Percentiles rank a stretch among this genome's conserved stretches.
phyloP scores from a whole-genome alignment of 768 basidiomycete genomes.

The Termitomyces titanicus region DNA sequence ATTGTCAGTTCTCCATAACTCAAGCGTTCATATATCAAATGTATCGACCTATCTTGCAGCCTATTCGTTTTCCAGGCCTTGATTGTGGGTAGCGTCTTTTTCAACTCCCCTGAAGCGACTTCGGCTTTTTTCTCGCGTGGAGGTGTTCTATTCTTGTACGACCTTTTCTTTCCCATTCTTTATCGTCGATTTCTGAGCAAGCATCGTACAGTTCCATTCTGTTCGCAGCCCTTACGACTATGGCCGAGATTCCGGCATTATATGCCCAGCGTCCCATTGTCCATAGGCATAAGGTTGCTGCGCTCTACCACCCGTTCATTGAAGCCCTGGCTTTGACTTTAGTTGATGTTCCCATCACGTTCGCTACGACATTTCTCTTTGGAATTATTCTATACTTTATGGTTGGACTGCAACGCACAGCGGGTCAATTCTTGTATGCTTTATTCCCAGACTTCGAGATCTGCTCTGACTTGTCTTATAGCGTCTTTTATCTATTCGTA shows the following conservation, averaged over 20 bases:
- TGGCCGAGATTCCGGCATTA: constrained; percentile 33
- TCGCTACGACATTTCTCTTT: constrained; percentile 43
- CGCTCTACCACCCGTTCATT: constrained; percentile 42
- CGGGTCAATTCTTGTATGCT: constrained; percentile 63
- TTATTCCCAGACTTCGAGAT: neutral
- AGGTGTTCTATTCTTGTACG: constrained; percentile 78
- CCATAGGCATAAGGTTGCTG: constrained; percentile 50
- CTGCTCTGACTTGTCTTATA: constrained; percentile 20
- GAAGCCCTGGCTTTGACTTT: constrained; percentile 47
- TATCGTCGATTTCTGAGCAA: constrained; percentile 5
- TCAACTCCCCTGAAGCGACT: constrained; percentile 50
- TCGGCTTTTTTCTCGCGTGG: constrained; percentile 70
- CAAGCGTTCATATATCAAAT: neutral
- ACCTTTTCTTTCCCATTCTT: neutral
- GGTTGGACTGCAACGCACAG: constrained; percentile 51
- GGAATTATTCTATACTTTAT: constrained; percentile 58
- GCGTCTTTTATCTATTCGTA: constrained; percentile 56
- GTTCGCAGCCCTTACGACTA: constrained; percentile 9
- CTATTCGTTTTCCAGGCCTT: constrained; percentile 48
- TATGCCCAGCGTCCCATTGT: constrained; percentile 61
- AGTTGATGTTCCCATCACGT: constrained; percentile 59
- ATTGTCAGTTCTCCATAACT: constrained; percentile 25
- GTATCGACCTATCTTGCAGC: constrained; percentile 23
- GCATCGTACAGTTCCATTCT: constrained; percentile 7
- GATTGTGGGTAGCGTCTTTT: constrained; percentile 65